Evolutionary conservation across 2,329 filamentous ascomycete species (phyloP).

Genomic region (Delphinella strobiligena): DNA sequence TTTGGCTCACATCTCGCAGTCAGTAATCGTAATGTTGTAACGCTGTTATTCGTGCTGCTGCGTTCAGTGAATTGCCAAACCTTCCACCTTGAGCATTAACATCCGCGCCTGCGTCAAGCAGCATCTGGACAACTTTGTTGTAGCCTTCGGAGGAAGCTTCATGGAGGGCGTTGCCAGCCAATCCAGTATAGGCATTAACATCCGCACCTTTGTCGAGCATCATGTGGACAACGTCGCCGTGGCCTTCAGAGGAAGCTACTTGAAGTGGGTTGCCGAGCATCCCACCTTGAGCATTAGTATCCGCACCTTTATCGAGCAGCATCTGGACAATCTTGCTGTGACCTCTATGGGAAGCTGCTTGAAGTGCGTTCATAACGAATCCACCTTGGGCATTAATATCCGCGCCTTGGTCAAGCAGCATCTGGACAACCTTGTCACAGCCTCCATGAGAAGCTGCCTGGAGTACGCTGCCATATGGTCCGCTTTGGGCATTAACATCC

Average conservation of each 20-base stretch:
- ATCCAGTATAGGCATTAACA: too few relatives aligned
- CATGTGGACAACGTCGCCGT: constrained; percentile 10
- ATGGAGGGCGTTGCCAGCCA: too few relatives aligned
- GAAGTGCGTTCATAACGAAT: constrained; percentile 4
- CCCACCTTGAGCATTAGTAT: constrained; percentile 8
- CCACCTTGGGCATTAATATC: too few relatives aligned
- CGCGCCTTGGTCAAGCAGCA: too few relatives aligned
- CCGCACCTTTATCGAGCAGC: too few relatives aligned
- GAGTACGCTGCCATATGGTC: constrained; percentile 3
- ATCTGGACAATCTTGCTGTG: not conserved
- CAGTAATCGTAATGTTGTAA: too few relatives aligned
- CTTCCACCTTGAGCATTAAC: constrained; percentile 8
- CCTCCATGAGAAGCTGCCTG: not conserved
- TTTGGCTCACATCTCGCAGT: too few relatives aligned
- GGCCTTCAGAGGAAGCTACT: constrained; percentile 12
- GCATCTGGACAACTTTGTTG: constrained; percentile 1
- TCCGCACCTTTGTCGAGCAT: constrained; percentile 14
- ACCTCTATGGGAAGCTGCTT: constrained; percentile 4
- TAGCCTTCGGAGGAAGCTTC: too few relatives aligned
- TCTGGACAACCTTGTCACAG: too few relatives aligned
- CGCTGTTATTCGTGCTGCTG: too few relatives aligned
- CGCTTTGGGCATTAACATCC: constrained; percentile 8
- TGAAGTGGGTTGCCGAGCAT: constrained; percentile 14
- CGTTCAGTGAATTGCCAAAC: too few relatives aligned
- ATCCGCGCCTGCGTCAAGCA: constrained; percentile 10